These are phyloP conservation scores for Ceratocystis harringtonii DNA, from an alignment of 2,329 filamentous ascomycete genomes.

Conservation along the genomic window DNA sequence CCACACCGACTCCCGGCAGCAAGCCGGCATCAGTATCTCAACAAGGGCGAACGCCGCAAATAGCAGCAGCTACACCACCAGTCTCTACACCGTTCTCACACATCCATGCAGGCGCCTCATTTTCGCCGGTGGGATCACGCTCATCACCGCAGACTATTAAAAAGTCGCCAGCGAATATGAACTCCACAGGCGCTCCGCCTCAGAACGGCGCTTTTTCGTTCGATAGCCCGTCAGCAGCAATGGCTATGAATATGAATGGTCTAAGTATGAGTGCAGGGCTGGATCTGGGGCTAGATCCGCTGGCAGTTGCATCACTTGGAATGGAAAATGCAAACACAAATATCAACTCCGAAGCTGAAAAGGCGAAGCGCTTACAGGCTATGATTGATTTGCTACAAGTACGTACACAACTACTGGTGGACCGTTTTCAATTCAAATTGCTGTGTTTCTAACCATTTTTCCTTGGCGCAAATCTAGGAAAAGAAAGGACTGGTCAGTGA, in stretches of 20 bases:
- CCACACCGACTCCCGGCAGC: conserved; percentile 34
- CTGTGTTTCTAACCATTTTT: conserved; percentile 14
- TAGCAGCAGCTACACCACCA: conserved; percentile 45
- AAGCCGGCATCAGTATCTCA: conserved; percentile 30
- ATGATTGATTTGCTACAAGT: conserved; percentile 38
- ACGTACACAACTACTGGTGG: conserved; percentile 19
- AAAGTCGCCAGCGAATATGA: conserved; percentile 43
- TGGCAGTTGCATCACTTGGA: conserved; percentile 34
- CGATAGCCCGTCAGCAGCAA: conserved; percentile 48
- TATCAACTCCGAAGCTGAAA: conserved; percentile 35
- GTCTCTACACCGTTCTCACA: conserved; percentile 48
- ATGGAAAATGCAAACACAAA: conserved; percentile 20
- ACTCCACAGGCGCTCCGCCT: conserved; percentile 27
- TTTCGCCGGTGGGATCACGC: conserved; percentile 42
- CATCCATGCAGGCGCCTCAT: conserved; percentile 39
- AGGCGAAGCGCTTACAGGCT: conserved; percentile 37
- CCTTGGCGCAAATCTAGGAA: conserved; percentile 21
- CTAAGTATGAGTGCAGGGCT: conserved; percentile 41
- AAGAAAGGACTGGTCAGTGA: conserved; percentile 54
- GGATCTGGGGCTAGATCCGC: conserved; percentile 27
- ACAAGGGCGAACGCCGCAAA: conserved; percentile 33
- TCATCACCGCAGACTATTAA: conserved; percentile 51
- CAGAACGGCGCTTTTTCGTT: conserved; percentile 33
- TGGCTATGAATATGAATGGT: conserved; percentile 41
- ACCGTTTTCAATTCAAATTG: not conserved